These are phyloP conservation scores for Glycine latifolia DNA, from an alignment of 306 rosid genomes.

Conservation along the genomic window DNA sequence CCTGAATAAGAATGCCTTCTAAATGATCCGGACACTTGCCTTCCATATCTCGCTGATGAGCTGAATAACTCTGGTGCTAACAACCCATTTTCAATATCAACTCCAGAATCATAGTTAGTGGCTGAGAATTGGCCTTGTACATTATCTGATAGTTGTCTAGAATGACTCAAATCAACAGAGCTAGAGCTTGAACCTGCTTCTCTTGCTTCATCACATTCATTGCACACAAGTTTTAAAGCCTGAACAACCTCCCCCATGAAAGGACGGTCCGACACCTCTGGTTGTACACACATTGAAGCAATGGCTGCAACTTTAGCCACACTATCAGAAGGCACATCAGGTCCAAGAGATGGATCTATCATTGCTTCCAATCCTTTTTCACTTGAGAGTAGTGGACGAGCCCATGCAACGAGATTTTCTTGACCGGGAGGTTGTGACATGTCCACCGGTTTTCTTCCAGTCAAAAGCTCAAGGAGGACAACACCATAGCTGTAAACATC, in stretches of 20 bases:
- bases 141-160: constrained; percentile 59
- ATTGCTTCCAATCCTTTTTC: constrained; percentile 77
- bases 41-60: constrained; percentile 61
- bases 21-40: constrained; percentile 66
- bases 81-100: constrained; percentile 63
- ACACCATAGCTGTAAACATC: constrained; percentile 98
- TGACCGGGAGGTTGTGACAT: constrained; percentile 94
- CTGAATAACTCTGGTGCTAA: constrained; percentile 66
- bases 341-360: constrained; percentile 66
- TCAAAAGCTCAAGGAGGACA: constrained; percentile 92
- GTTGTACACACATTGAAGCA: constrained; percentile 98
- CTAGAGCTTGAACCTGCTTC: constrained; percentile 72
- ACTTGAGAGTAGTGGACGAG: constrained; percentile 86
- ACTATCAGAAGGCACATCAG: constrained; percentile 69
- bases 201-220: constrained; percentile 73
- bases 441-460: constrained; percentile 91
- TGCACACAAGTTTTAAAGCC: constrained; percentile 86
- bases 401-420: constrained; percentile 95
- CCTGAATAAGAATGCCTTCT: constrained; percentile 81
- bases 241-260: constrained; percentile 99
- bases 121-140: constrained; percentile 60
- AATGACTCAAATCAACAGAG: constrained; percentile 58
- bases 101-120: constrained; percentile 53
- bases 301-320: constrained; percentile 95
- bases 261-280: constrained; percentile 93